Conservation (phyloP, 352 stramenopile genomes). For the Thraustochytrium sp. region DNA sequence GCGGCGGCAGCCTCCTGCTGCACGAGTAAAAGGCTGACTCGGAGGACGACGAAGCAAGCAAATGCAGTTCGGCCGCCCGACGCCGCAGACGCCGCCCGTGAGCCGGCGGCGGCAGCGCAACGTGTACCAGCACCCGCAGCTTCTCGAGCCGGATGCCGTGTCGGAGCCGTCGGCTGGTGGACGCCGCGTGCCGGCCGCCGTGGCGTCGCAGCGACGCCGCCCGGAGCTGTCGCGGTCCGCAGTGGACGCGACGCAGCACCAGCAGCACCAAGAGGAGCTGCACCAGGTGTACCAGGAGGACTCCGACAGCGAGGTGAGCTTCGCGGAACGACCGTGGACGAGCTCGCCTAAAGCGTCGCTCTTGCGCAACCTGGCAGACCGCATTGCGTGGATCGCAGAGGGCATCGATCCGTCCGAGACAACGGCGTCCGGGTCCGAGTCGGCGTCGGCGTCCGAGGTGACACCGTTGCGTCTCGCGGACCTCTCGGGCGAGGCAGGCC, state of each 20-base stretch:
- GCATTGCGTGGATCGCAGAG: background rate
- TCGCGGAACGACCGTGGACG: background rate
- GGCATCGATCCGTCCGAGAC: background rate
- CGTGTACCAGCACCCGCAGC: slow-evolving; percentile 6
- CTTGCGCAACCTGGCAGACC: background rate
- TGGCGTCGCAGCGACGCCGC: too few species aligned
- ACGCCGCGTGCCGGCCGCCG: too few species aligned
- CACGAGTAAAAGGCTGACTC: too few species aligned
- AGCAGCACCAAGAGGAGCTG: background rate
- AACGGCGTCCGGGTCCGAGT: background rate
- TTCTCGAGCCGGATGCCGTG: background rate
- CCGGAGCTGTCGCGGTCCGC: too few species aligned
- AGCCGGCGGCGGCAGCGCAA: background rate
- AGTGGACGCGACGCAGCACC: background rate
- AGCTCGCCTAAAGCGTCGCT: background rate
- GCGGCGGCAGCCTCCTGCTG: too few species aligned
- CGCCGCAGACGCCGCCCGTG: background rate
- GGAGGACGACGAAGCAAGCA: too few species aligned
- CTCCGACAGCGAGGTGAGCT: too few species aligned
- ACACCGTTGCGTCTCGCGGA: background rate
- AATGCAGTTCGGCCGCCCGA: background rate
- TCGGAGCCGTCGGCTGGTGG: too few species aligned
- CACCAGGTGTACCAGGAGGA: background rate
- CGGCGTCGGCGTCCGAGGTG: background rate
- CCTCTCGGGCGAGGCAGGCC: background rate